Evolutionary conservation across 257 asterid species (phyloP), one percentile per base, ranked within the genome.

Genomic region (Solanum lycopersicoides): DNA sequence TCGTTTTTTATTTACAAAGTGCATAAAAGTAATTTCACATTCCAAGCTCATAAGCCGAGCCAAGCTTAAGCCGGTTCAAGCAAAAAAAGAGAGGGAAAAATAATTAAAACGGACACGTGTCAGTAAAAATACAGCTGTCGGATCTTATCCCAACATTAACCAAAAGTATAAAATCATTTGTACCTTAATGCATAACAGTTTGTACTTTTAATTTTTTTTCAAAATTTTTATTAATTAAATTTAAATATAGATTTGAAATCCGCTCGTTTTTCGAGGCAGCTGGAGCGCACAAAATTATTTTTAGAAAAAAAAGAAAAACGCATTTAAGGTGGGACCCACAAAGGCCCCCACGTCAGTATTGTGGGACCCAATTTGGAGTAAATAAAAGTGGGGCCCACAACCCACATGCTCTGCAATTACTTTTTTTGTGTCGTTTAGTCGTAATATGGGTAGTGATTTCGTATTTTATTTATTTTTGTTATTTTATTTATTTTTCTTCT

Each of bases 261-360:
- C 93, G 92, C 92, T 89, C 91, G 11, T 74, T 83, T 42, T 87
- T n/a, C 87, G 88, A 87, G 87, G 91, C 91, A 91, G 92, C 92
- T 91, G 93, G 91, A 86, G 91, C 88, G 92, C 92, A 91, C 89
- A 76, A 82, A 56, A 47, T n/a, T 23, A n/a, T 25, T 14, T n/a
- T 21, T 20, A 25, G 45, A 86, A 45, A 39, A 14, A 71, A 68
- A 83, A 37, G 0, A 37, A 35, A 59, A 74, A 86, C 79, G 87
- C 72, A 42, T 37, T 83, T 83, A 37, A 23, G 6, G 44, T 80
- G 44, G 85, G 84, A 63, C 23, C 85, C 84, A 9, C 1, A 2
- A 3, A 8, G 18, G 53, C 15, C 60, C 41, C 84, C 44, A 80
- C 44, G 28, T 79, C 84, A 45, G 28, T 4, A 30, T 45, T 12